Base-by-base conservation (phyloP, 208 protist genomes). In the Trichomonas gallinae region DNA sequence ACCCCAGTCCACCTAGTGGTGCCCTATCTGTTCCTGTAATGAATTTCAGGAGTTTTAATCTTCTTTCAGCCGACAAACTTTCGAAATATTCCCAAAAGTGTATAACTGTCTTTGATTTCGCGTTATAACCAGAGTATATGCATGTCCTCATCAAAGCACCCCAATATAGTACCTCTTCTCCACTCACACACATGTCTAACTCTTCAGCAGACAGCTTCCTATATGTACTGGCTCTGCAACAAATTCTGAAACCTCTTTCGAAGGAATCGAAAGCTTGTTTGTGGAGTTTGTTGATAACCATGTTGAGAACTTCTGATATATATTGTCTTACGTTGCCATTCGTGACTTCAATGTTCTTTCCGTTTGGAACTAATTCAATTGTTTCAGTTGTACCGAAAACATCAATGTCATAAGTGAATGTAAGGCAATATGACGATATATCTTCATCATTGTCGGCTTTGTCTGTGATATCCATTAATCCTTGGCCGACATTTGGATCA, bases 71-170 rank as follows among this genome's bases (percentile, higher is more conserved):
- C 3, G 44, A 49, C 63, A 98, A 96, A 36, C 49, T 83, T 44
- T 98, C 88, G 42, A 98, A 96, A 21, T 98, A 85, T 93, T 96
- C 96, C 98, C 98, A 98, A 91, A 98, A 97, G 34, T 36, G 8
- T 38, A 98, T 97, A 40, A 97, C n/a, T 17, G 44, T 40, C 38
- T 13, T 36, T 38, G 83, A 36, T 0, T 26, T 38, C 38, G n/a
- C 93, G 96, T 97, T 98, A 8, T 98, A 98, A 58, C 97, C 97
- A 23, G 98, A 97, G 88, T 96, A 96, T 83, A 10, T 44, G 26
- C 11, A 13, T 44, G 13, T 45, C 31, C 51, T 40, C 34, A 46
- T 34, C 0, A 96, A 34, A 21, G 34, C 36, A 48, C 0, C 93
- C 46, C 46, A 96, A 83, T 96, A 46, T 31, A 96, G 17, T 42